Evolutionary conservation across 148 eudicot species (phyloP).

Genomic region (Euryodendron excelsum): DNA sequence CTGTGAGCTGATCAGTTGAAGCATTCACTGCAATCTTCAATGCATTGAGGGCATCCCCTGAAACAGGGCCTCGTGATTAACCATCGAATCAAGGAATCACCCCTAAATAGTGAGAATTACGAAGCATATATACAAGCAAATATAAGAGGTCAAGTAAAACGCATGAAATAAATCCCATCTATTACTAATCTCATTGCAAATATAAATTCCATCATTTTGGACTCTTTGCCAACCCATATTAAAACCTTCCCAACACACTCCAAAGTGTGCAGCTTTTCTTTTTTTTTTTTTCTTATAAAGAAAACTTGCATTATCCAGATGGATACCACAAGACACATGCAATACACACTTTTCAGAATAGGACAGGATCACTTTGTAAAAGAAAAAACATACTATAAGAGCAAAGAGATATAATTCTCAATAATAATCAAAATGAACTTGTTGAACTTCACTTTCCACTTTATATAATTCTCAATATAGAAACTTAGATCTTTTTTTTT

Average conservation of each 20-base stretch:
- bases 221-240: background rate
- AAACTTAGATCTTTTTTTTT: too few relatives aligned
- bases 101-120: background rate
- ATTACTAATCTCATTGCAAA: background rate
- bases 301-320: background rate
- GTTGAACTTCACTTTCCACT: too few relatives aligned
- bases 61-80: constrained; percentile 14
- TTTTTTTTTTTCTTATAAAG: background rate
- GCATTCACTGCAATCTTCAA: constrained; percentile 66
- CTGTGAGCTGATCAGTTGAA: constrained; percentile 57
- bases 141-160: background rate
- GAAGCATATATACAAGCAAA: background rate
- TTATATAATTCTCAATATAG: too few relatives aligned
- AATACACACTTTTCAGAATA: background rate
- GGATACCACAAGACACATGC: background rate
- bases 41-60: constrained; percentile 69
- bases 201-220: background rate
- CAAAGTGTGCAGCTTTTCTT: background rate
- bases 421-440: too few relatives aligned
- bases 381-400: too few relatives aligned
- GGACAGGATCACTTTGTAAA: background rate
- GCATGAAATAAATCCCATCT: background rate
- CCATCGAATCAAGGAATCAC: constrained; percentile 2
- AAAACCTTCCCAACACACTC: too few relatives aligned
- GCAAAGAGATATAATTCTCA: too few relatives aligned